phyloP scores from a whole-genome alignment of 1,139 yeast genomes.

The Sugiyamaella japonica region DNA sequence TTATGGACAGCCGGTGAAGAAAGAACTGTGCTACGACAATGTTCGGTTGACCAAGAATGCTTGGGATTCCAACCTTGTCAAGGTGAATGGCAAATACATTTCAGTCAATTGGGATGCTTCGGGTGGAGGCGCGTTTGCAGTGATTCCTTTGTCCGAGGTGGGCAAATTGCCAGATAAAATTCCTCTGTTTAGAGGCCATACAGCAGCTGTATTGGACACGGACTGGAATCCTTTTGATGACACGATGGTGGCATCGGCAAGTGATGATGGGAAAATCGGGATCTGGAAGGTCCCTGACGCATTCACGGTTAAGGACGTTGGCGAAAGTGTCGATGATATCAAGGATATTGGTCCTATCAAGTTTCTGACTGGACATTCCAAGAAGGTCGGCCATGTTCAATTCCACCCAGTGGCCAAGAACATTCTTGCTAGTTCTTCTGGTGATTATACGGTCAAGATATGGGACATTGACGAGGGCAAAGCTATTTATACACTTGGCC shows the following conservation, averaged over 20 bases:
- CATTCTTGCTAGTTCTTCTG: slow-evolving; percentile 83
- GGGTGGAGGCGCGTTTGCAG: slow-evolving; percentile 97
- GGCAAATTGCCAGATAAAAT: slow-evolving; percentile 96
- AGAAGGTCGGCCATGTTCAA: slow-evolving; percentile 91
- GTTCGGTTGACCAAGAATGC: slow-evolving; percentile 70
- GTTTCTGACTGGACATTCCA: slow-evolving; percentile 76
- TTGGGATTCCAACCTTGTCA: slow-evolving; percentile 81
- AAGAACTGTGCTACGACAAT: slow-evolving; percentile 86
- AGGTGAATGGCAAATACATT: slow-evolving; percentile 76
- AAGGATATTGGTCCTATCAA: slow-evolving; percentile 70
- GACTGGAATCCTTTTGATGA: slow-evolving; percentile 90
- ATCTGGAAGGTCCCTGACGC: slow-evolving; percentile 85
- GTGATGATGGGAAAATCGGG: slow-evolving; percentile 88
- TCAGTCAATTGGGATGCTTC: slow-evolving; percentile 92
- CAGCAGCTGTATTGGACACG: slow-evolving; percentile 92
- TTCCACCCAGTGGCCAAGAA: slow-evolving; percentile 88
- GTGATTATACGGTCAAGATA: slow-evolving; percentile 85
- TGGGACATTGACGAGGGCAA: slow-evolving; percentile 89
- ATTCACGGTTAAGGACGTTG: slow-evolving; percentile 58
- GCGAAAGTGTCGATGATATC: slow-evolving; percentile 52
- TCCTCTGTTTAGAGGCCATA: slow-evolving; percentile 92
- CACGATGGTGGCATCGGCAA: slow-evolving; percentile 72
- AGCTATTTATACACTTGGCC: slow-evolving; percentile 70
- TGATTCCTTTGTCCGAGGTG: slow-evolving; percentile 77
- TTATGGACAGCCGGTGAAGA: slow-evolving; percentile 87